Percentiles rank a stretch among this genome's conserved stretches.
Conservation (phyloP, 371 early-diverging fungal species). For the Choanephora cucurbitarum region DNA sequence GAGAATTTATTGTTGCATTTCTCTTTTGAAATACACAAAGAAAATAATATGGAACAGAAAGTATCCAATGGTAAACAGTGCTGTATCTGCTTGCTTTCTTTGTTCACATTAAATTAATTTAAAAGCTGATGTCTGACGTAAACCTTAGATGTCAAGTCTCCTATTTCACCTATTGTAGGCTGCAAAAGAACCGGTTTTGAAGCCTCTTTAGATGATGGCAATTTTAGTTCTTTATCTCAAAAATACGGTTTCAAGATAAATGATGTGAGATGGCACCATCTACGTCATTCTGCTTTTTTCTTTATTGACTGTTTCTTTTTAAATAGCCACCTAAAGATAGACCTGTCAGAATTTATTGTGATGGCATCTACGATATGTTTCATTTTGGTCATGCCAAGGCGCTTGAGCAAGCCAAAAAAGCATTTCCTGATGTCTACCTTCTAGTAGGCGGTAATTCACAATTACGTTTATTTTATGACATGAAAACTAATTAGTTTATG, state of each 20-base stretch:
- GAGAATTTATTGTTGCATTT: neutral
- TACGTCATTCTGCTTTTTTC: neutral
- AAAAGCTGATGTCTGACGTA: too few relatives aligned
- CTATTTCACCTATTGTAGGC: neutral
- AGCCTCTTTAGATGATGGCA: neutral
- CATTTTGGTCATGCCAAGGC: constrained; percentile 95
- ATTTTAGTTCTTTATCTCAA: constrained; percentile 2
- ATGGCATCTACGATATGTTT: constrained; percentile 95
- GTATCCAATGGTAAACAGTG: neutral
- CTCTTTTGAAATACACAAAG: neutral
- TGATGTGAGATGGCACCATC: constrained; percentile 12
- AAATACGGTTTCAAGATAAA: constrained; percentile 27
- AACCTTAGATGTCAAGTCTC: too few relatives aligned
- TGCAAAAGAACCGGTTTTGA: constrained; percentile 5
- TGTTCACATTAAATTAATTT: too few relatives aligned
- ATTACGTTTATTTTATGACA: neutral
- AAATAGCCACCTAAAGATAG: constrained; percentile 69
- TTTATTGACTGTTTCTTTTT: neutral
- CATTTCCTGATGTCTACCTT: constrained; percentile 84
- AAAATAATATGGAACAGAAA: too few relatives aligned
- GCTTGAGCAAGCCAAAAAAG: constrained; percentile 92
- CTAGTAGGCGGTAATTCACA: constrained; percentile 81
- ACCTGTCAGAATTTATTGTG: constrained; percentile 87
- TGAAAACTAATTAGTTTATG: neutral
- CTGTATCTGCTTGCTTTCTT: too few relatives aligned